Base-by-base conservation (phyloP, 164 flowering plant species). In the Kingdonia uniflora region DNA sequence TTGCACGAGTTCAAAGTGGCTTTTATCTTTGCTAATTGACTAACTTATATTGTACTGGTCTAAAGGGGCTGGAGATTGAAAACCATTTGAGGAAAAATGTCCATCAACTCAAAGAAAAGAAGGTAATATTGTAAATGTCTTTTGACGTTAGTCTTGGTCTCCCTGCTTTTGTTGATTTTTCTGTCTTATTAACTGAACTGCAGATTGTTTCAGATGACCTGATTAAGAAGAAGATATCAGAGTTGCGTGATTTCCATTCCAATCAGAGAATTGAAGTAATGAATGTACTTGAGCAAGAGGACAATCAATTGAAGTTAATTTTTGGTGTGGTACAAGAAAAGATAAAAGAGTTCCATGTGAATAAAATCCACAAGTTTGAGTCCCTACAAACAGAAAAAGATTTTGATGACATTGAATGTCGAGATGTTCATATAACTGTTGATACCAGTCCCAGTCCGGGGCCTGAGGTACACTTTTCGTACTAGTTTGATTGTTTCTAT, bases 11-110 rank as follows among this genome's bases (percentile, higher is more conserved):
- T 40, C 13, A 29, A 41, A 37, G 14, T 51, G 29, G 15, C 2
- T 57, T 14, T 51, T 50, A 17, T 23, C n/a, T 29, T 24, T 11
- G 7, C 29, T 26, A 29, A 35, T 11, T 23, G 19, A 16, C 19
- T 12, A 14, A 45, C 11, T 4, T 16, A 21, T 40, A 35, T 53
- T 14, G 56, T 51, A 26, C 49, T 41, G 54, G 44, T 41, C 16
- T 55, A 23, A 60, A 88, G 99, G 96, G 97, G 16, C 57, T 84
- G 78, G 85, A 86, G 64, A 86, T 88, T 52, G 97, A 92, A 71
- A 77, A 78, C 49, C 94, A 82, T 65, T 68, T 92, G 49, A 86
- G 76, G 74, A 76, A 65, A 72, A 80, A 56, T 53, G 77, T 86
- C 45, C 44, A 54, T 22, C 67, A 69, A 33, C 65, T 82, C 74